Base-by-base conservation (phyloP, 2,329 filamentous ascomycete species). In the Colletotrichum falcatum region DNA sequence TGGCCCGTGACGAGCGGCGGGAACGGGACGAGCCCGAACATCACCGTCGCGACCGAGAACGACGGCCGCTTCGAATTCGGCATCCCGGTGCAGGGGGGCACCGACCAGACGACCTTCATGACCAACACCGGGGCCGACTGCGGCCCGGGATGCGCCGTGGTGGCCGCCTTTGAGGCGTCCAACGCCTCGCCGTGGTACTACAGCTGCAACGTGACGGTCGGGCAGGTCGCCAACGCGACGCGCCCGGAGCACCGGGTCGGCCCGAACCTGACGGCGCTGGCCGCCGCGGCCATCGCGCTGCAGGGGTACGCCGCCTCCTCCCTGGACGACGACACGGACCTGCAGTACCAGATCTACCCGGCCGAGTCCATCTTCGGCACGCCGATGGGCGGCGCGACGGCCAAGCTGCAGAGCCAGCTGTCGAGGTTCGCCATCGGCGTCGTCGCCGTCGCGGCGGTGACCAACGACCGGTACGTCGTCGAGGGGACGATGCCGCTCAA, bases 311-410 rank as follows among this genome's bases (percentile, higher is more conserved):
- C 71, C 9, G 72, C 67, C 14, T 71, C 74, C 14, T 77, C 73
- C 1, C 61, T 73, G 14, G 74, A 37, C 61, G 74, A 74, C 68
- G 71, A 72, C 65, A 72, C 75, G 42, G 65, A 70, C 61, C 70
- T 75, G 44, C 78, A 79, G 71, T 80, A 77, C 54, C 82, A 84
- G 72, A 80, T 79, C 12, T 86, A 85, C 61, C 83, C 84, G 0
- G 76, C 79, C 33, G 81, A 83, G 61, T 80, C 80, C 1, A 68
- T 76, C 5, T 84, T 80, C 61, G 84, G 84, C 2, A 46, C 51
- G 0, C 75, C 79, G 3, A 62, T 74, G 16, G 65, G 76, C 16
- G 84, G 84, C 1, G 72, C 74, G 30, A 49, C 54, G 0, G 37
- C 74, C 0, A 65, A 62, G 0, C 82, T 88, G 75, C 84, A 79